Evolutionary conservation across 257 asterid species (phyloP), one percentile per base, ranked within the genome.

Genomic region (Avicennia marina): DNA sequence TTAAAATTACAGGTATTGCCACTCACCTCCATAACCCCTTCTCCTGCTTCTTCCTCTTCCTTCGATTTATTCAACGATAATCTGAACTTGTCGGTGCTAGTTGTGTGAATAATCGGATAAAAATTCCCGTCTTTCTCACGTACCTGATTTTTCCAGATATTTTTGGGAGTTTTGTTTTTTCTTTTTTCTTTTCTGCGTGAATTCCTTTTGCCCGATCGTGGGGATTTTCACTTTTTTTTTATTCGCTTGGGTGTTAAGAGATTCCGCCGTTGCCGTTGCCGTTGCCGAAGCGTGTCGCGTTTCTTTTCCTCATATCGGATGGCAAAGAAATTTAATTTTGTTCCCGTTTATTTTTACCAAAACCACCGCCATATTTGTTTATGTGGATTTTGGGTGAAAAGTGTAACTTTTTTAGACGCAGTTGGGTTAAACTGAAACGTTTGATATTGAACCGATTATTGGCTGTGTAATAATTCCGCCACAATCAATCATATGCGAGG

Each of bases 1-100:
- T 39, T 47, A 53, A 49, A 67, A 67, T 60, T 69, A 66, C 75
- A 70, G 84, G 80, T 73, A 36, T 12, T 41, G 25, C 60, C 74
- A 41, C 63, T 36, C 69, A 42, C 64, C 72, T 63, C 64, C 70
- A 21, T 45, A 49, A 39, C 74, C 58, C 64, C 20, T 10, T 43
- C 16, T 44, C 44, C 41, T 49, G 24, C 61, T 46, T 29, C 20
- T 21, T 17, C 47, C 48, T 21, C 47, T 33, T 19, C 20, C n/a
- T 45, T 41, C 48, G 59, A 11, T 31, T 36, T 26, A 27, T 73
- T 51, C 49, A 18, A 42, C 17, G 26, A 36, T 52, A 21, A 20
- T 56, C 21, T 26, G 20, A 13, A 24, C 18, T 29, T 22, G 20
- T 58, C 67, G n/a, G 51, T 17, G 62, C 54, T 33, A 12, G 39